Evolutionary conservation across 306 rosid genomes (phyloP), one percentile per base, ranked within the genome.

Genomic region (Argentina anserina): DNA sequence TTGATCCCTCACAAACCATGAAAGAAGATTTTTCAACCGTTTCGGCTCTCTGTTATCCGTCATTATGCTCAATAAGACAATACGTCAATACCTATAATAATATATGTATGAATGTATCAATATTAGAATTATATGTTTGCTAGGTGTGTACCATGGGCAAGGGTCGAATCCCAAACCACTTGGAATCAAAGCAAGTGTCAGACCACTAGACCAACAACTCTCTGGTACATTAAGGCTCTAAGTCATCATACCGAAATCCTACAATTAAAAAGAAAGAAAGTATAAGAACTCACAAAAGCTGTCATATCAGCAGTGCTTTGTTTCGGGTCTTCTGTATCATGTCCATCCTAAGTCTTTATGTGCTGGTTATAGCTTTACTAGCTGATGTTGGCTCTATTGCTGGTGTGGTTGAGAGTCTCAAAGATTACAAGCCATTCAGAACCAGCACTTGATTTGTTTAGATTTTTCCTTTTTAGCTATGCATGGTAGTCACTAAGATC

Each of bases 351-450:
- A 86, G 91, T 39, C 37, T 73, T 6, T 76, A 83, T 9, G 85
- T 90, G 71, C 88, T 90, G 28, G 36, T 81, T 11, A 74, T 90
- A 8, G 41, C 76, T 9, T 18, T 87, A 71, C 86, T 84, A 12
- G 88, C 96, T 53, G 82, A 90, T 0, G 84, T 73, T 61, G 96
- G 96, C 1, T 90, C 92, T 26, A 28, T 87, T 36, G 87, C 87
- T 47, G 92, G 89, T 10, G 73, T 86, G 67, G 12, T 81, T 21
- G 23, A 52, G 47, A 87, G 86, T 64, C 84, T 87, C 37, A 50
- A 83, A 42, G 10, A 40, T 28, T 87, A 77, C 70, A 87, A 79
- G 80, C 89, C 90, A 28, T 90, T 90, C 77, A 65, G 26, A 17
- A 65, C 78, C 17, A 58, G 26, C 65, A 76, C 68, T 65, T 81